Percentiles rank a stretch among this genome's conserved stretches.
phyloP scores from a whole-genome alignment of 768 basidiomycete species.

The Lactarius sanguifluus region DNA sequence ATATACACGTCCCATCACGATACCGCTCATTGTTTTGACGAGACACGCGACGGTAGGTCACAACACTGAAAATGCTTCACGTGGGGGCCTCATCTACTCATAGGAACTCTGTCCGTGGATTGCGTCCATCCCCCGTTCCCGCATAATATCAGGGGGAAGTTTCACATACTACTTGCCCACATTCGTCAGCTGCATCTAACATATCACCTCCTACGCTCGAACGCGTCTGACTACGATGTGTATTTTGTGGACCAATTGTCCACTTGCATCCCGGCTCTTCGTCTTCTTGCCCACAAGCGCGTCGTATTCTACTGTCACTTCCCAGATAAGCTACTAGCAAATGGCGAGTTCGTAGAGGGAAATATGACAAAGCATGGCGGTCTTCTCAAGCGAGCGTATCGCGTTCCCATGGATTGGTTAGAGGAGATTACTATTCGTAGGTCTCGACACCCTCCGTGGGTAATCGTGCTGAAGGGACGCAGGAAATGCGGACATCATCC shows the following conservation, averaged over 20 bases:
- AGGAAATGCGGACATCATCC: constrained; percentile 88
- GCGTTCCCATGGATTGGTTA: constrained; percentile 84
- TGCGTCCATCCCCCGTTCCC: constrained; percentile 76
- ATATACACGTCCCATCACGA: constrained; percentile 96
- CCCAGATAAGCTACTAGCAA: constrained; percentile 88
- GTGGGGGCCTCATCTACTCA: not conserved
- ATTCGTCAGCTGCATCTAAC: constrained; percentile 84
- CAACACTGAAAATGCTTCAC: not conserved
- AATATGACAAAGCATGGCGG: constrained; percentile 42
- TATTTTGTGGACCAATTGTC: constrained; percentile 96
- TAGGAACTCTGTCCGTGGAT: constrained; percentile 80
- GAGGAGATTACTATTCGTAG: constrained; percentile 89
- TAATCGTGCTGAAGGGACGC: constrained; percentile 13
- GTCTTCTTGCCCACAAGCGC: constrained; percentile 62
- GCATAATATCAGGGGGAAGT: constrained; percentile 70
- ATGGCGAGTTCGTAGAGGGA: constrained; percentile 64
- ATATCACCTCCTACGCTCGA: constrained; percentile 53
- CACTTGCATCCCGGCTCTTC: constrained; percentile 83
- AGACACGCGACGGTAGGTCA: constrained; percentile 80
- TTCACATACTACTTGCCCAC: constrained; percentile 90
- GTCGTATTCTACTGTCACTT: constrained; percentile 99
- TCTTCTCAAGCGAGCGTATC: constrained; percentile 72
- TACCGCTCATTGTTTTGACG: constrained; percentile 84
- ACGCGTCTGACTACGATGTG: constrained; percentile 65
- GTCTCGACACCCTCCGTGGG: constrained; percentile 31